Base-by-base conservation (phyloP, 129 eudicot genomes). In the Helichrysum umbraculigerum region DNA sequence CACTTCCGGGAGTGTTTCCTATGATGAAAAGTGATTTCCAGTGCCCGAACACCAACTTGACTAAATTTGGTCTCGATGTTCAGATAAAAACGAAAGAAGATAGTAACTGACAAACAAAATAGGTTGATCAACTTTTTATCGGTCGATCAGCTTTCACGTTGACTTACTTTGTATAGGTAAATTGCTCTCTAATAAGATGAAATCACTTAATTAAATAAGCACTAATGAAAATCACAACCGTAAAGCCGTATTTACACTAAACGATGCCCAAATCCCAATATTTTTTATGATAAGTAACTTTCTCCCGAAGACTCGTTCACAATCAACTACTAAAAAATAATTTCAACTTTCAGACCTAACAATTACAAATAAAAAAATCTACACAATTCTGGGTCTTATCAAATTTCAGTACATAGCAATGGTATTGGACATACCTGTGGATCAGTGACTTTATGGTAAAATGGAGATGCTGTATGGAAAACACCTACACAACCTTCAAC, bases 401-500 rank as follows among this genome's bases (percentile, higher is more conserved):
- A 41, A 41, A 41, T 41, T 16, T 6, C 60, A 54, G 60, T n/a
- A 17, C 60, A 54, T 4, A 52, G 9, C 17, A 54, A 54, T 54
- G 8, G 21, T 14, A 19, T 57, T 9, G 62, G 15, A 57, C 20
- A 2, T 57, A 57, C 62, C 62, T 57, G 62, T 57, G 62, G 62
- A 57, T 57, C 62, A 57, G 62, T 57, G 62, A 57, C 29, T 20
- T 57, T 57, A 57, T 57, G 62, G 62, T 57, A 57, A 57, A 61
- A 28, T 1, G 66, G 66, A 61, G 66, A 61, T 7, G 66, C 66
- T 25, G 34, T 61, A 61, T 61, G 66, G 16, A 61, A 61, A 61
- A 61, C 66, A 21, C 66, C 66, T 22, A 19, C 66, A 61, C 37
- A 61, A 25, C 66, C 66, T 61, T 61, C 37, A 61, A 61, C 66